phyloP scores from a whole-genome alignment of 345 rosid genomes.

The Psidium friedrichsthalianum region DNA sequence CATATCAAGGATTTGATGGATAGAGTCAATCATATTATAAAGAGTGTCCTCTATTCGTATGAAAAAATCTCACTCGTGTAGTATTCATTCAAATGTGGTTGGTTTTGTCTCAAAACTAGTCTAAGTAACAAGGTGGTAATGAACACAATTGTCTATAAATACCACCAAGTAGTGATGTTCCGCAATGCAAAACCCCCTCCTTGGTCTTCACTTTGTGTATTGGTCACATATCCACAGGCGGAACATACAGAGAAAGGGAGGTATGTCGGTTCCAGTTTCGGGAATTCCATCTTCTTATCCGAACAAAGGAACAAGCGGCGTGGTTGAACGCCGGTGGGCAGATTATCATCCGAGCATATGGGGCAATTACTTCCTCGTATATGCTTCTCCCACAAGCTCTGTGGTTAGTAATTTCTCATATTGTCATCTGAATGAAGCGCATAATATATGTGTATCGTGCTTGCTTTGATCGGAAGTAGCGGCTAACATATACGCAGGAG shows the following conservation, averaged over 20 bases:
- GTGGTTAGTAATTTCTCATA: neutral
- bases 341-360: slow-evolving; percentile 8
- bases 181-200: neutral
- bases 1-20: neutral
- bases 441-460: neutral
- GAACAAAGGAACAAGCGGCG: neutral
- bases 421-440: neutral
- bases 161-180: neutral
- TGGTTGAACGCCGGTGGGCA: neutral
- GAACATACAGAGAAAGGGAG: neutral
- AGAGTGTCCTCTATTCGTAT: neutral
- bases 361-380: slow-evolving; percentile 10
- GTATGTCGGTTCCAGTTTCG: neutral
- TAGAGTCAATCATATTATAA: neutral
- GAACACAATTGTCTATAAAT: neutral
- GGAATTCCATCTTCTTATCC: neutral
- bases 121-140: no score
- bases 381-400: neutral
- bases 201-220: neutral
- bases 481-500: neutral
- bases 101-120: no score
- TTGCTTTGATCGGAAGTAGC: neutral
- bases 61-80: neutral
- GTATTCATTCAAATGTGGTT: neutral
- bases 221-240: neutral